phyloP scores from a whole-genome alignment of 2,329 filamentous ascomycete species.

The Paradendryphiella salina region DNA sequence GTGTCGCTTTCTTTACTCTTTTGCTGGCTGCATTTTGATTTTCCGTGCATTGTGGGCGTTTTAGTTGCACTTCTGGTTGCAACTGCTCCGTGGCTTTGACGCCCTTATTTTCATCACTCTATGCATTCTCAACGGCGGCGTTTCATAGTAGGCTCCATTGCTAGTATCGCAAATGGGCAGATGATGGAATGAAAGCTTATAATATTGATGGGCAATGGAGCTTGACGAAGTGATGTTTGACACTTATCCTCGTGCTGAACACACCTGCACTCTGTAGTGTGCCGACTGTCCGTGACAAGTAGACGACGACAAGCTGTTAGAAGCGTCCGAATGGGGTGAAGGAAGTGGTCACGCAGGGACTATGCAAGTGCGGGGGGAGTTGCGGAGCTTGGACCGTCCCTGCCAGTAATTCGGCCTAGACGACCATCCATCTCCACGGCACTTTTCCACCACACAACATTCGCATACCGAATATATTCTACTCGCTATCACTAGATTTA shows the following conservation, averaged over 20 bases:
- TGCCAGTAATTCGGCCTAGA: slow-evolving; percentile 9
- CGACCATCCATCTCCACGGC: background rate
- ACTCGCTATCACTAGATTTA: slow-evolving; percentile 2
- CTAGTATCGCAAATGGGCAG: too few relatives aligned
- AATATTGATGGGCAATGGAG: background rate
- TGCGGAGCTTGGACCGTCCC: slow-evolving; percentile 8
- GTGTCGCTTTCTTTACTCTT: too few relatives aligned
- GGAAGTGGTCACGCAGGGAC: slow-evolving; percentile 1
- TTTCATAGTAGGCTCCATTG: too few relatives aligned
- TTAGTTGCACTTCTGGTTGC: too few relatives aligned
- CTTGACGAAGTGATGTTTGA: background rate
- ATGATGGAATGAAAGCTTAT: too few relatives aligned
- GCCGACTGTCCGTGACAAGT: background rate
- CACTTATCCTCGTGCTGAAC: too few relatives aligned
- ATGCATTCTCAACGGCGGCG: too few relatives aligned
- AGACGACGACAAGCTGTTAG: background rate
- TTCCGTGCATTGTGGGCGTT: too few relatives aligned
- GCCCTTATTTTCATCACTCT: too few relatives aligned
- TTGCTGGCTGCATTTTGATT: too few relatives aligned
- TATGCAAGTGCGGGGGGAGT: slow-evolving; percentile 13
- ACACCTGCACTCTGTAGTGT: too few relatives aligned
- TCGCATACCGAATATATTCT: background rate
- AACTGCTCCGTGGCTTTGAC: too few relatives aligned
- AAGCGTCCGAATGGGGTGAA: background rate
- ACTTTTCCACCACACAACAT: slow-evolving; percentile 1